These are phyloP conservation scores for Cynara cardunculus DNA, from an alignment of 129 eudicot genomes.

Conservation along the genomic window DNA sequence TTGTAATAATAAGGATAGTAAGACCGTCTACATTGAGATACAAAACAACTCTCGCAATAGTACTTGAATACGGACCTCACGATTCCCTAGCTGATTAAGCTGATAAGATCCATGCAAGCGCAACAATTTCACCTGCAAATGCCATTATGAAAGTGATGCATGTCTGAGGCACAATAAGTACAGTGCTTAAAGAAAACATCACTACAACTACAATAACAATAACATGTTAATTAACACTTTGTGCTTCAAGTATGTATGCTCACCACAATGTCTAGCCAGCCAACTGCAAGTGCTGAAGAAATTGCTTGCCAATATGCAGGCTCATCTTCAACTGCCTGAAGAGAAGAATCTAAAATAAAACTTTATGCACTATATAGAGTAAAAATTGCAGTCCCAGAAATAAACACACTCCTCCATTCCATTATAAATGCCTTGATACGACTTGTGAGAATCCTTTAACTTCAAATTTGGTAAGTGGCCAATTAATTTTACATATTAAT, in stretches of 20 bases:
- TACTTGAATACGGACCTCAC: slow-evolving; percentile 54
- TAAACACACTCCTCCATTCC: background rate
- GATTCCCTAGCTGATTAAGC: slow-evolving; percentile 78
- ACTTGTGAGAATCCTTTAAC: background rate
- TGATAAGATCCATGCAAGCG: slow-evolving; percentile 96
- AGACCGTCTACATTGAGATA: background rate
- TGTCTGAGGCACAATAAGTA: background rate
- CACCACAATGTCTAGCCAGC: slow-evolving; percentile 94
- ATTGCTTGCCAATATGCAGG: slow-evolving; percentile 82
- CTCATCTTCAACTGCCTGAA: slow-evolving; percentile 79
- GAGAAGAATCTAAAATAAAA: background rate
- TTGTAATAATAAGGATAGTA: background rate
- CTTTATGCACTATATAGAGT: background rate
- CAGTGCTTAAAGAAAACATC: background rate
- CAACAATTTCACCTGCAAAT: slow-evolving; percentile 75
- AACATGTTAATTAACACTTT: background rate
- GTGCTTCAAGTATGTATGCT: slow-evolving; percentile 13
- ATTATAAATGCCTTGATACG: background rate
- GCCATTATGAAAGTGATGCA: background rate
- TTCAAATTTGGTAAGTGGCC: background rate
- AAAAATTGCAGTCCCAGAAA: background rate
- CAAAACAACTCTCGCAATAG: background rate
- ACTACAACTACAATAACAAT: background rate
- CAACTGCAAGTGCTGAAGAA: slow-evolving; percentile 88
- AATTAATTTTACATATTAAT: background rate